phyloP scores from a whole-genome alignment of 1,284 basidiomycete genomes.

The Rhodotorula sp. region DNA sequence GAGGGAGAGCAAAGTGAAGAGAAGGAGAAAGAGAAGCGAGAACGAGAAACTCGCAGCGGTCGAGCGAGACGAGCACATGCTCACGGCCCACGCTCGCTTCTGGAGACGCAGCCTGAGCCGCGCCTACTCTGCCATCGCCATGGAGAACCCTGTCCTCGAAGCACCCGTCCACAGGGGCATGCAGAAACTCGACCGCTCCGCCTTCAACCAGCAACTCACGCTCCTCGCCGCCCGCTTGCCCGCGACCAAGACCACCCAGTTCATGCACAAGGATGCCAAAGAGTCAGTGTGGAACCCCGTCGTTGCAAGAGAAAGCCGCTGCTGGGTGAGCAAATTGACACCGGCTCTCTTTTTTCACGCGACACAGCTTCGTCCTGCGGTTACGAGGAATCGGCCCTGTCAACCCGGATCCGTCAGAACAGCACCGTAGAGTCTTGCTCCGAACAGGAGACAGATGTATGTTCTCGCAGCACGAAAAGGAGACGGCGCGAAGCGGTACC shows the following conservation, averaged over 20 bases:
- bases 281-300: slow-evolving; percentile 50
- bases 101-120: neutral
- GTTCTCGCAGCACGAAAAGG: neutral
- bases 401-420: slow-evolving; percentile 56
- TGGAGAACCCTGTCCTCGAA: slow-evolving; percentile 15
- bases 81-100: neutral
- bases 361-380: slow-evolving; percentile 55
- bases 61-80: slow-evolving; percentile 8
- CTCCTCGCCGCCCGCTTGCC: slow-evolving; percentile 67
- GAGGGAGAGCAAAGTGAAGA: slow-evolving; percentile 1
- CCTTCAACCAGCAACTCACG: slow-evolving; percentile 63
- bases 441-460: slow-evolving; percentile 61
- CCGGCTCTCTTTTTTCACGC: slow-evolving; percentile 50
- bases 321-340: neutral
- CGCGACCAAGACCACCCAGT: slow-evolving; percentile 57
- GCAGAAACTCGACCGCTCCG: slow-evolving; percentile 59
- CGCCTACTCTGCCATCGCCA: neutral
- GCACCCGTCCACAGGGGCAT: slow-evolving; percentile 50
- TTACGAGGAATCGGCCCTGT: slow-evolving; percentile 49
- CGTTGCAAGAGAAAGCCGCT: no score
- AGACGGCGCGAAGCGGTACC: no score
- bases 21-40: slow-evolving; percentile 4
- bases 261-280: slow-evolving; percentile 54
- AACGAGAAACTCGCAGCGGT: neutral
- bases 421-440: slow-evolving; percentile 62